These are phyloP conservation scores for Chaetoscypha palmicola DNA, from an alignment of 2,329 filamentous ascomycete species.

Conservation along the genomic window DNA sequence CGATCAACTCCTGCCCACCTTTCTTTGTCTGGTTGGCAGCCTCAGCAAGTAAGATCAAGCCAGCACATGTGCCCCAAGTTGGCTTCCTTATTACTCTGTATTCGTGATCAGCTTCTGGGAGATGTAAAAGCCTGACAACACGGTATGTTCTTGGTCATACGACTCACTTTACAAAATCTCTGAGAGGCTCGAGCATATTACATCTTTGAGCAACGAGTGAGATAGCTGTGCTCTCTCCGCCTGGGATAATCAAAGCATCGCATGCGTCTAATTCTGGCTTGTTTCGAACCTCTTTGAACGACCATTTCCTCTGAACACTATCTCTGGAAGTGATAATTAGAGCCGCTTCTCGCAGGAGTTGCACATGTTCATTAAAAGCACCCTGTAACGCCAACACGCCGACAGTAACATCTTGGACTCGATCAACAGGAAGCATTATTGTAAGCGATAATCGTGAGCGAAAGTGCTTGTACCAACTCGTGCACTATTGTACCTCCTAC, in stretches of 20 bases:
- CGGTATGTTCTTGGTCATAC: too few relatives aligned
- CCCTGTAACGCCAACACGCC: slow-evolving; percentile 76
- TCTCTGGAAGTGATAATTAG: slow-evolving; percentile 35
- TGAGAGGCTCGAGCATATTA: slow-evolving; percentile 72
- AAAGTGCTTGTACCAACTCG: too few relatives aligned
- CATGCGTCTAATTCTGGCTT: slow-evolving; percentile 62
- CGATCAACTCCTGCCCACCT: slow-evolving; percentile 87
- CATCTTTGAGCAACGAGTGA: slow-evolving; percentile 79
- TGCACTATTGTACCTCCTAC: too few relatives aligned
- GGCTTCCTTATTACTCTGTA: slow-evolving; percentile 66
- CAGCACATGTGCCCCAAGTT: slow-evolving; percentile 94
- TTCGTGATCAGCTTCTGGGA: neutral
- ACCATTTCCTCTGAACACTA: slow-evolving; percentile 16
- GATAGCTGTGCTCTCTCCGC: slow-evolving; percentile 92
- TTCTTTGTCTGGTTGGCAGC: slow-evolving; percentile 82
- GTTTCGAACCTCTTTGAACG: slow-evolving; percentile 75
- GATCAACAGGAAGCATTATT: too few relatives aligned
- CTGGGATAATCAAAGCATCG: slow-evolving; percentile 81
- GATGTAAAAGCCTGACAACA: neutral
- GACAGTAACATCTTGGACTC: slow-evolving; percentile 47
- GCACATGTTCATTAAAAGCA: slow-evolving; percentile 83
- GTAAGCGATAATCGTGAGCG: too few relatives aligned
- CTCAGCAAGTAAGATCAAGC: slow-evolving; percentile 83
- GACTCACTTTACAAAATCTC: slow-evolving; percentile 82
- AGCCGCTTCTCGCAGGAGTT: slow-evolving; percentile 64